Evolutionary conservation across 2,329 filamentous ascomycete species (phyloP).

Genomic region (Ascomycota sp.): DNA sequence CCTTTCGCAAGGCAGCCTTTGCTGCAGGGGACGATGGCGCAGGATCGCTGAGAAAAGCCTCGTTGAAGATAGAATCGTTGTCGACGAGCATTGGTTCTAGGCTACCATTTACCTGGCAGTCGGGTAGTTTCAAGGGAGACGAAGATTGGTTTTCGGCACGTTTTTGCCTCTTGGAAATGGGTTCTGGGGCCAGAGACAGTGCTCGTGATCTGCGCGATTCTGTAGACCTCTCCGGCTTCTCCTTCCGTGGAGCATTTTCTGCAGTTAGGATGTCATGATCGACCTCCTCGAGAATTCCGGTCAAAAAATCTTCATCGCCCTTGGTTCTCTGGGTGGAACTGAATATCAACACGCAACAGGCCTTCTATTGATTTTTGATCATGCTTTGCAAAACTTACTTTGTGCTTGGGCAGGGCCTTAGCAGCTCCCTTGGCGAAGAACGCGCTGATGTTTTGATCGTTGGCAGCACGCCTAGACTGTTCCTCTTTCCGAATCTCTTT

Average conservation of each 20-base stretch:
- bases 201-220: conserved; percentile 62
- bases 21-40: conserved; percentile 71
- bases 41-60: conserved; percentile 67
- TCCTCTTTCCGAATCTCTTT: conserved; percentile 83
- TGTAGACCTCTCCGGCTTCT: conserved; percentile 48
- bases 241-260: conserved; percentile 32
- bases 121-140: conserved; percentile 21
- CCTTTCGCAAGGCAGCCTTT: conserved; percentile 57
- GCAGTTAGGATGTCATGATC: conserved; percentile 47
- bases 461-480: conserved; percentile 63
- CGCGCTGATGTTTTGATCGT: conserved; percentile 80
- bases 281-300: conserved; percentile 67
- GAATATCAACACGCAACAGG: conserved; percentile 1
- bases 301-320: conserved; percentile 76
- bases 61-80: conserved; percentile 17
- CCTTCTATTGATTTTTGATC: not conserved
- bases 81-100: conserved; percentile 12
- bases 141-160: conserved; percentile 26
- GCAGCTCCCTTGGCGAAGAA: conserved; percentile 70
- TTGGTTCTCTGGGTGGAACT: conserved; percentile 49
- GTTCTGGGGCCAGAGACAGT: conserved; percentile 50
- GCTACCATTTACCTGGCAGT: conserved; percentile 23
- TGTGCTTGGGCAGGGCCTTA: conserved; percentile 52
- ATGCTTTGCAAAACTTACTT: conserved; percentile 28
- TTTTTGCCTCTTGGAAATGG: conserved; percentile 35